These are phyloP conservation scores for Punica granatum DNA, from an alignment of 345 rosid species.

Conservation along the genomic window DNA sequence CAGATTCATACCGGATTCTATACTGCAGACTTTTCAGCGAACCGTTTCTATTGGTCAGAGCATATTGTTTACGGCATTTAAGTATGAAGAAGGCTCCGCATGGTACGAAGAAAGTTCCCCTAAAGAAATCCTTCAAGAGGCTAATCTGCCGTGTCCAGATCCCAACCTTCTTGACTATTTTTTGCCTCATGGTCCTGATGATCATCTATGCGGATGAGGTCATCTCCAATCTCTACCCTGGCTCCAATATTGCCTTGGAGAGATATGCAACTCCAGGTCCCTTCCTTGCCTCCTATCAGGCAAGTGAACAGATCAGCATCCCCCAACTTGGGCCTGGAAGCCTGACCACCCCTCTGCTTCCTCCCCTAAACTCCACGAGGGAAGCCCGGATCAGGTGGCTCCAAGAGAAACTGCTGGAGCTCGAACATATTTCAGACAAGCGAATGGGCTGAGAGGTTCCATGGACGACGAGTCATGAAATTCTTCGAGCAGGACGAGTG, in stretches of 20 bases:
- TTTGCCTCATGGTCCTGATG: background rate
- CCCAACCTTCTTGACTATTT: background rate
- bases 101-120: background rate
- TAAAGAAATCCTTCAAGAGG: background rate
- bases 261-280: background rate
- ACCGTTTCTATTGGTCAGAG: background rate
- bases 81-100: background rate
- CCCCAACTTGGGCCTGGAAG: background rate
- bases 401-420: conserved; percentile 24
- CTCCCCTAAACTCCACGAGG: conserved; percentile 38
- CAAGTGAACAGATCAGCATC: background rate
- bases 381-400: conserved; percentile 45
- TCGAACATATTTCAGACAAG: conserved; percentile 44
- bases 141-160: background rate
- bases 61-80: background rate
- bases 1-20: too few species aligned
- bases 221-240: background rate
- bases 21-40: too few species aligned
- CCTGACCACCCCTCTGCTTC: conserved; percentile 18
- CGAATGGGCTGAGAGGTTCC: conserved; percentile 34
- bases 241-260: background rate
- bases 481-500: conserved; percentile 45
- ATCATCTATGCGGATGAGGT: background rate
- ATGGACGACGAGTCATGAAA: conserved; percentile 35
- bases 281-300: background rate